phyloP scores from a whole-genome alignment of 78 protist genomes.

The Speleostelium caveatum region DNA sequence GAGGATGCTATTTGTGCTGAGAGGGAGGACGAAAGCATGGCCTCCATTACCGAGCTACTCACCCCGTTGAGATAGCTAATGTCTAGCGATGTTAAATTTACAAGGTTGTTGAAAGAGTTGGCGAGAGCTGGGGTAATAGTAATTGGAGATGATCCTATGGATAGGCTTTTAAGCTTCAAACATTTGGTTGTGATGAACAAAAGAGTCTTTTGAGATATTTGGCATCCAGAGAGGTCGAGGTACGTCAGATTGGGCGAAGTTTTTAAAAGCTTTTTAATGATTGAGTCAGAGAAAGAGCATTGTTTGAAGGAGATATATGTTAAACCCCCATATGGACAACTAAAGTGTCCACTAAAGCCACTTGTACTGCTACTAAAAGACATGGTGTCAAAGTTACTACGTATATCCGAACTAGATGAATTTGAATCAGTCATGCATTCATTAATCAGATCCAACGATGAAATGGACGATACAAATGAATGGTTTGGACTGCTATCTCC shows the following conservation, averaged over 20 bases:
- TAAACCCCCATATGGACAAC: not conserved
- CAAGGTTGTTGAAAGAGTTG: conserved; percentile 6
- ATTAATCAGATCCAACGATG: not conserved
- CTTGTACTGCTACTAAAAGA: not conserved
- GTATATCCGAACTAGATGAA: not conserved
- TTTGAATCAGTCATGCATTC: not conserved
- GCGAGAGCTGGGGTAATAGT: not conserved
- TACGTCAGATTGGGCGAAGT: conserved; percentile 35
- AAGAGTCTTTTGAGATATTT: conserved; percentile 18
- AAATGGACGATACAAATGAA: not conserved
- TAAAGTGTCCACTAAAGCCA: not conserved
- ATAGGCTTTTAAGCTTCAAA: conserved; percentile 5
- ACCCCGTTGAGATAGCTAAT: not conserved
- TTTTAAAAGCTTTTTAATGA: conserved; percentile 9
- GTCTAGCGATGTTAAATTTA: conserved; percentile 29
- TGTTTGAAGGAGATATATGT: conserved; percentile 9
- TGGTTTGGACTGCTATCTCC: not conserved
- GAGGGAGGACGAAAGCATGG: not conserved
- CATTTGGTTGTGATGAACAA: conserved; percentile 19
- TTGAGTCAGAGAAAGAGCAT: conserved; percentile 28
- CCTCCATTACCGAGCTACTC: not conserved
- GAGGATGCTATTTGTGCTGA: not conserved
- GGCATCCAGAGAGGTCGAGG: conserved; percentile 48
- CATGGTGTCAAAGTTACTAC: not conserved
- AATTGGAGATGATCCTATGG: not conserved